A percentile compares a stretch with the other conserved stretches of the same genome.
Evolutionary conservation across 257 asterid species (phyloP).

Genomic region (Avicennia marina): DNA sequence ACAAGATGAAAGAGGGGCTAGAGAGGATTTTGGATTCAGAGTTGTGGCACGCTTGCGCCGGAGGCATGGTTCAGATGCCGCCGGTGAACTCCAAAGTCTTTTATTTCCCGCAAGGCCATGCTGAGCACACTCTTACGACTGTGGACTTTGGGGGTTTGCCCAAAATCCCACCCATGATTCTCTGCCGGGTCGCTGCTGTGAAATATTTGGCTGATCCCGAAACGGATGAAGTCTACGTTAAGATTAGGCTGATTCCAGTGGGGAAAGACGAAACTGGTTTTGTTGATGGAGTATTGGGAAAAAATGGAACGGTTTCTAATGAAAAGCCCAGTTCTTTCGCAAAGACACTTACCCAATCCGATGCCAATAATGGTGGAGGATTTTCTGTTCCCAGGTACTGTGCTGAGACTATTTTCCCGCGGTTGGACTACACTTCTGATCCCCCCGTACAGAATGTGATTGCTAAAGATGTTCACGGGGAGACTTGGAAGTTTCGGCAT

Average conservation of each 20-base stretch:
- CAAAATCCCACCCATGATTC: constrained; percentile 38
- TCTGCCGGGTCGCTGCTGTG: constrained; percentile 40
- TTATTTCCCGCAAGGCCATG: constrained; percentile 60
- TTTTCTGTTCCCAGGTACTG: constrained; percentile 49
- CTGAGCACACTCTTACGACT: constrained; percentile 39
- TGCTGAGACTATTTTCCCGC: constrained; percentile 56
- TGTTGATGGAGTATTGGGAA: constrained; percentile 22
- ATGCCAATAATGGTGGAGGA: constrained; percentile 52
- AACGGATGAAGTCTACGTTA: constrained; percentile 51
- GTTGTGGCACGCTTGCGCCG: constrained; percentile 59
- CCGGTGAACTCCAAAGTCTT: constrained; percentile 37
- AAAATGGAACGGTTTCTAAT: constrained; percentile 26
- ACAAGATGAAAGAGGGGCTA: constrained; percentile 19
- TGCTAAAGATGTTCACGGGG: constrained; percentile 45
- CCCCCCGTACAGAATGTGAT: constrained; percentile 43
- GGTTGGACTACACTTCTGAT: constrained; percentile 37
- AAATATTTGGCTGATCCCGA: constrained; percentile 38
- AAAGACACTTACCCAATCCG: constrained; percentile 46
- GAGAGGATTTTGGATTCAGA: constrained; percentile 43
- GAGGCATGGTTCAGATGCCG: constrained; percentile 49
- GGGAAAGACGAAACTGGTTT: constrained; percentile 24
- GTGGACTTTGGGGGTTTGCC: constrained; percentile 43
- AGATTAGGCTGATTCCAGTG: constrained; percentile 37
- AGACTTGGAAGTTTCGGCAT: constrained; percentile 41
- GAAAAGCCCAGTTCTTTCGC: constrained; percentile 37